Base-by-base conservation (phyloP, 164 flowering plant genomes). In the Brasenia schreberi region DNA sequence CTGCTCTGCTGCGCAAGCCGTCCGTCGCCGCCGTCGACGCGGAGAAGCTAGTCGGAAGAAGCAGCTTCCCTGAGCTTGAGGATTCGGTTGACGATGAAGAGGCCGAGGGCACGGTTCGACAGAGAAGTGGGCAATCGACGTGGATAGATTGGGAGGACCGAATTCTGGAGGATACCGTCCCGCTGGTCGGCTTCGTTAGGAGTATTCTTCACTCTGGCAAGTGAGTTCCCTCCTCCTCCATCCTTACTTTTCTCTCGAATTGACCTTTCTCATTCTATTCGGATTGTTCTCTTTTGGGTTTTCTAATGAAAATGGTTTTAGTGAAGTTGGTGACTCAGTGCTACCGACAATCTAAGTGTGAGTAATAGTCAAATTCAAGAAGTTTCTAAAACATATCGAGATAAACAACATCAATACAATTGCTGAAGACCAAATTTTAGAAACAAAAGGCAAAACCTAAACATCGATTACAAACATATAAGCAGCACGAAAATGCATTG, bases 161-260 rank as follows among this genome's bases (percentile, higher is more conserved):
- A 84, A 94, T 94, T 79, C 81, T 94, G 81, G 86, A 84, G 75
- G 99, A 87, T 60, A 94, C 99, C 7, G 96, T 88, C 10, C 99
- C 99, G 4, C 82, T 94, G 42, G 97, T 89, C 67, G 92, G 92
- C 6, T 85, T 89, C 68, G 96, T 86, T 39, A 80, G 94, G 75
- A 94, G 85, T 97, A 73, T 94, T 71, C 93, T 94, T 78, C 99
- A 94, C 71, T 85, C 97, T 65, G 89, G 87, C 67, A 86, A 72
- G 97, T 93, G 78, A 74, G 90, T 5, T 56, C n/a, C 42, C 27
- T 64, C n/a, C 52, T 18, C 52, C 43, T 65, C 39, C 23, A 5
- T 49, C 17, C 4, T 33, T 44, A 14, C 18, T 44, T 18, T 19
- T 19, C 56, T 49, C 12, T 49, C 56, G 39, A 3, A 33, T 33